Conservation (phyloP, 1,284 basidiomycete species). For the Cystobasidium sp. region DNA sequence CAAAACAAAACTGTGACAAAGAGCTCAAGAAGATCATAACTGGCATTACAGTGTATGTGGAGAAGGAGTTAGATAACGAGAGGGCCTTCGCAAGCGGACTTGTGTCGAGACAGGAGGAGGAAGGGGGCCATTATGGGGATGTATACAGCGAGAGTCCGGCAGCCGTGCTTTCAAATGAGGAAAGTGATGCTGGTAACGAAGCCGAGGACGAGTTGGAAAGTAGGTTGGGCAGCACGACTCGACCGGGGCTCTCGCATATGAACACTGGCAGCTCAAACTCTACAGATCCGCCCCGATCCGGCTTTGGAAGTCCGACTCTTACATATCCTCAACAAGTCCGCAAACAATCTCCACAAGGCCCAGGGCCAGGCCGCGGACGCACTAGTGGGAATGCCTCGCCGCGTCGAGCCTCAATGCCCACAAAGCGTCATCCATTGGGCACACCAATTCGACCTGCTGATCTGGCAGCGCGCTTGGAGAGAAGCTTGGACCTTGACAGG, state of each 20-base stretch:
- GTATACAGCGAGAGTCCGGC: slow-evolving; percentile 39
- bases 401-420: slow-evolving; percentile 42
- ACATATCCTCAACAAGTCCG: not conserved
- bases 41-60: slow-evolving; percentile 90
- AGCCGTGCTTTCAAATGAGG: not conserved
- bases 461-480: slow-evolving; percentile 60
- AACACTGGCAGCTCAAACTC: slow-evolving; percentile 33
- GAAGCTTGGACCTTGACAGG: slow-evolving; percentile 65
- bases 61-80: slow-evolving; percentile 76
- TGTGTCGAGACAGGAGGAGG: slow-evolving; percentile 57
- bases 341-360: not conserved
- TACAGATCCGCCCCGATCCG: slow-evolving; percentile 9
- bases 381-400: slow-evolving; percentile 41
- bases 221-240: not conserved
- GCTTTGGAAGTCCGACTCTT: slow-evolving; percentile 26
- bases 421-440: slow-evolving; percentile 29
- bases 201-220: slow-evolving; percentile 11
- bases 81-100: slow-evolving; percentile 56
- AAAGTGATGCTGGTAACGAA: slow-evolving; percentile 17
- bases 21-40: slow-evolving; percentile 89
- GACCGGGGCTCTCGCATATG: not conserved
- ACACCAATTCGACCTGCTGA: slow-evolving; percentile 36
- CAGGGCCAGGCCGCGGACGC: not conserved
- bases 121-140: slow-evolving; percentile 49
- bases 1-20: slow-evolving; percentile 94